Evolutionary conservation across 2,329 filamentous ascomycete genomes (phyloP).

Genomic region (Pseudogymnoascus verrucosus): DNA sequence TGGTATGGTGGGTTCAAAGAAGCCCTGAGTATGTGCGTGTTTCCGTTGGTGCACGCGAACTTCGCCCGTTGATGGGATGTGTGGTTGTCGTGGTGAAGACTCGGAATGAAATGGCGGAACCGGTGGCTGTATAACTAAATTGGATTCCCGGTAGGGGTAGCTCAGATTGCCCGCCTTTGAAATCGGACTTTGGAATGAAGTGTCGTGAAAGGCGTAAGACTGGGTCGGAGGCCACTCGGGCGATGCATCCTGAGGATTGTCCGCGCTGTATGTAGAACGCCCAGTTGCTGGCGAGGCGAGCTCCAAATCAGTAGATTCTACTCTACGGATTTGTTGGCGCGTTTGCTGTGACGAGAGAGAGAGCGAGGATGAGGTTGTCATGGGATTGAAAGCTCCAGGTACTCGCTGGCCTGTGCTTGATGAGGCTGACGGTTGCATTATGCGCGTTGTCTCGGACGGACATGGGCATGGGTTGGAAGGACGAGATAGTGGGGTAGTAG

Average conservation of each 20-base stretch:
- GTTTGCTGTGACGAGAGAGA: neutral
- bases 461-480: slow-evolving; percentile 4
- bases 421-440: slow-evolving; percentile 9
- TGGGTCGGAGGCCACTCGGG: neutral
- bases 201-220: slow-evolving; percentile 1
- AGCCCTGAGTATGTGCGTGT: slow-evolving; percentile 65
- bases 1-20: slow-evolving; percentile 67
- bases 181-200: neutral
- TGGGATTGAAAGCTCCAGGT: slow-evolving; percentile 12
- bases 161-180: neutral
- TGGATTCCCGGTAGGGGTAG: neutral
- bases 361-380: neutral
- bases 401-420: slow-evolving; percentile 10
- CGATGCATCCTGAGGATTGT: slow-evolving; percentile 5
- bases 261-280: neutral
- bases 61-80: slow-evolving; percentile 26
- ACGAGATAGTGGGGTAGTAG: slow-evolving; percentile 2
- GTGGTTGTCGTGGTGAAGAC: slow-evolving; percentile 37
- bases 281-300: neutral
- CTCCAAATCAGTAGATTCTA: slow-evolving; percentile 10
- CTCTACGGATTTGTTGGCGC: slow-evolving; percentile 9
- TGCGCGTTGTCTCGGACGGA: slow-evolving; percentile 2
- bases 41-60: slow-evolving; percentile 48
- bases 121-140: slow-evolving; percentile 1
- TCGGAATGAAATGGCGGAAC: slow-evolving; percentile 14